phyloP scores from a whole-genome alignment of 208 protist genomes.

The Acanthamoeba triangularis region DNA sequence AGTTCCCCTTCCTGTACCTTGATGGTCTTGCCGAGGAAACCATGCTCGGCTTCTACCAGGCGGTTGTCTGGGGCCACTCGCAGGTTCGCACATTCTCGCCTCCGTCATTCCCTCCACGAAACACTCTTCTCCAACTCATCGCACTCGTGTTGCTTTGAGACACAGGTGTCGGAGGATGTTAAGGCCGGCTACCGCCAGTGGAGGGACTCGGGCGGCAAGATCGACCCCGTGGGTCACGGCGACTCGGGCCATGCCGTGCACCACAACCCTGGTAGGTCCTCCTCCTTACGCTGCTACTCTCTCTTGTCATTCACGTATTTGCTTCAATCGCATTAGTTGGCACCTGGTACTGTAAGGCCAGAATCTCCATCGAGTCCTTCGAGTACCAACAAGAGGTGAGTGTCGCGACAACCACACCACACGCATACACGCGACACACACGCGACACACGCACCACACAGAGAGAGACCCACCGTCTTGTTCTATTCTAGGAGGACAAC shows the following conservation, averaged over 20 bases:
- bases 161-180: slow-evolving; percentile 1
- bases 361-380: slow-evolving; percentile 6
- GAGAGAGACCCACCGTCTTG: too few species aligned
- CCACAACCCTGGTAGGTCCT: slow-evolving; percentile 6
- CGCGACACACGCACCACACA: too few species aligned
- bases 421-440: too few species aligned
- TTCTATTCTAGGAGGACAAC: neutral
- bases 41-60: slow-evolving; percentile 46
- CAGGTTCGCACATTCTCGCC: neutral
- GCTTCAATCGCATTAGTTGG: neutral
- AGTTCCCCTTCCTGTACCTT: slow-evolving; percentile 26
- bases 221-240: slow-evolving; percentile 21
- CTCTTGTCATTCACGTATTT: neutral
- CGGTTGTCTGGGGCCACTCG: slow-evolving; percentile 34
- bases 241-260: slow-evolving; percentile 9
- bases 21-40: slow-evolving; percentile 40
- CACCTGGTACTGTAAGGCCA: slow-evolving; percentile 68
- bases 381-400: slow-evolving; percentile 20
- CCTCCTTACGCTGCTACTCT: neutral
- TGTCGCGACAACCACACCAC: neutral
- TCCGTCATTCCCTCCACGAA: too few species aligned
- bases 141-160: too few species aligned
- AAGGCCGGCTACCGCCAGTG: neutral
- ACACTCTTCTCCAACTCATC: neutral
- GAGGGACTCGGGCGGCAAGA: slow-evolving; percentile 17